These are phyloP conservation scores for Metschnikowia proteae DNA, from an alignment of 805 yeast species.

Conservation along the genomic window DNA sequence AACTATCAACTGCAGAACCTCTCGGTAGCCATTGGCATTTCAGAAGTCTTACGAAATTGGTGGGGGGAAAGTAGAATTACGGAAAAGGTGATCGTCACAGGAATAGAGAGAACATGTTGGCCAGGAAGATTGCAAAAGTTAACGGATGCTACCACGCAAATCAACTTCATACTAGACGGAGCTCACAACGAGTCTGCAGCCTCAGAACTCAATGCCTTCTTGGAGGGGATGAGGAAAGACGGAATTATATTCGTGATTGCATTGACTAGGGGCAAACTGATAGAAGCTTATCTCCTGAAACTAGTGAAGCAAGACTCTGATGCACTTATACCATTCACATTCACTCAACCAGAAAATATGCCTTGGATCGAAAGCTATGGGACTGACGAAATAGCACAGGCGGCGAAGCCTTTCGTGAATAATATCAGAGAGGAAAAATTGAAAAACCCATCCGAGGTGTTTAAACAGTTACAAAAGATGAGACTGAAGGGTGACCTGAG, in stretches of 20 bases:
- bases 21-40: slow-evolving; percentile 58
- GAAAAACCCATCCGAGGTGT: slow-evolving; percentile 1
- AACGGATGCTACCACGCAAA: slow-evolving; percentile 20
- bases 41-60: slow-evolving; percentile 33
- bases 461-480: slow-evolving; percentile 9
- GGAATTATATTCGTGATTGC: slow-evolving; percentile 63
- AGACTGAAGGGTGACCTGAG: slow-evolving; percentile 23
- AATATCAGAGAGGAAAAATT: slow-evolving; percentile 12
- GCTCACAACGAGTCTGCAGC: slow-evolving; percentile 93
- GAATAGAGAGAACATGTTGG: slow-evolving; percentile 63
- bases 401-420: slow-evolving; percentile 23
- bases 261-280: slow-evolving; percentile 68
- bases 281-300: slow-evolving; percentile 47
- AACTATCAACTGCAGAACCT: slow-evolving; percentile 69
- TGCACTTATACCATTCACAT: slow-evolving; percentile 56
- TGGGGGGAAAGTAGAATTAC: slow-evolving; percentile 27
- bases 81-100: slow-evolving; percentile 38
- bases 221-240: slow-evolving; percentile 27
- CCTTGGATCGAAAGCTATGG: slow-evolving; percentile 76
- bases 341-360: slow-evolving; percentile 79
- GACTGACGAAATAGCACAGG: slow-evolving; percentile 27
- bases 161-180: slow-evolving; percentile 66
- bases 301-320: slow-evolving; percentile 49
- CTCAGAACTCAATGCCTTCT: slow-evolving; percentile 55
- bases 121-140: slow-evolving; percentile 77